Evolutionary conservation across 2,329 filamentous ascomycete species (phyloP).

Genomic region (Sclerotinia trifoliorum): DNA sequence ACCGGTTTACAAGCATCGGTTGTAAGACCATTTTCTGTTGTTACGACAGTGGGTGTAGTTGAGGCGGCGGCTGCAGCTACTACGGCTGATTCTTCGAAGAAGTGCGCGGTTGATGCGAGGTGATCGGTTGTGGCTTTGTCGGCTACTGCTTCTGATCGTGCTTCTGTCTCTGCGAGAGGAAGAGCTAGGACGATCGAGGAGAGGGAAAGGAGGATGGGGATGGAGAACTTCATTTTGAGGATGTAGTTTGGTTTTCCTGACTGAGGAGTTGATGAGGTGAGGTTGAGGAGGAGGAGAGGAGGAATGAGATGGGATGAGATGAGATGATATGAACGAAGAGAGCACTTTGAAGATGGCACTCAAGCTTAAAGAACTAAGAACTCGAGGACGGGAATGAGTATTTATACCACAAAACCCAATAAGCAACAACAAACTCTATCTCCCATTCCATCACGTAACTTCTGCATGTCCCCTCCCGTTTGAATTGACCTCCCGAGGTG

Average conservation of each 20-base stretch:
- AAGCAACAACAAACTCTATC: too few species aligned
- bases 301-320: not conserved
- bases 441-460: not conserved
- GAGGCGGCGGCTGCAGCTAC: not conserved
- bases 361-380: not conserved
- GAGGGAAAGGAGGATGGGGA: conserved; percentile 6
- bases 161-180: not conserved
- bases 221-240: conserved; percentile 2
- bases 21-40: conserved; percentile 17
- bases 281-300: not conserved
- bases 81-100: not conserved
- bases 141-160: not conserved
- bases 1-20: conserved; percentile 14
- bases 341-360: conserved; percentile 2
- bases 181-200: conserved; percentile 2
- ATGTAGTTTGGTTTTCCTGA: not conserved
- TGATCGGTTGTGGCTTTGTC: not conserved
- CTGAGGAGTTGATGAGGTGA: not conserved
- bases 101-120: not conserved
- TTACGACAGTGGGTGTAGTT: not conserved
- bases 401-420: not conserved
- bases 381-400: not conserved
- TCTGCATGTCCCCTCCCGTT: not conserved
- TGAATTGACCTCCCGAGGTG: not conserved
- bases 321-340: conserved; percentile 4